These are phyloP conservation scores for Petasospora fabianii DNA, from an alignment of 1,139 yeast genomes.

Conservation along the genomic window DNA sequence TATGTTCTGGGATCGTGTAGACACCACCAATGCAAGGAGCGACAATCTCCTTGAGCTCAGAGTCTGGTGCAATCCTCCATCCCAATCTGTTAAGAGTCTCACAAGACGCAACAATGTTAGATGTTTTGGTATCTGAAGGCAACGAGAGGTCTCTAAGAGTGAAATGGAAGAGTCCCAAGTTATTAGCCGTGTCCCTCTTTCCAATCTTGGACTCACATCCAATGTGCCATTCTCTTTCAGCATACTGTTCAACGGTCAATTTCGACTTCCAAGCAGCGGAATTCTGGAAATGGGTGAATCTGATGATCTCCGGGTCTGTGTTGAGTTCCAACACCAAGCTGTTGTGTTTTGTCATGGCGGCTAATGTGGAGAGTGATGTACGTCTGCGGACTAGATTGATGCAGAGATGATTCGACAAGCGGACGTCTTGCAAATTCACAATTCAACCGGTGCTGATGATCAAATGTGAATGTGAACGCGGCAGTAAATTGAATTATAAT, in stretches of 20 bases:
- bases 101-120: conserved; percentile 41
- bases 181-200: conserved; percentile 21
- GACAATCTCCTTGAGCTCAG: conserved; percentile 32
- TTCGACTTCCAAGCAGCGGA: conserved; percentile 51
- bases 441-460: no score
- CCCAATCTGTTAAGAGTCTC: conserved; percentile 45
- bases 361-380: no score
- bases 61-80: conserved; percentile 28
- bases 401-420: no score
- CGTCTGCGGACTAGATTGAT: no score
- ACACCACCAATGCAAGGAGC: conserved; percentile 64
- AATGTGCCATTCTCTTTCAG: conserved; percentile 45
- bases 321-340: conserved; percentile 16
- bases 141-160: conserved; percentile 31
- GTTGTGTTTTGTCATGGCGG: conserved; percentile 10
- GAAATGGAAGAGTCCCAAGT: conserved; percentile 34
- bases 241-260: conserved; percentile 45
- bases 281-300: conserved; percentile 47
- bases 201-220: conserved; percentile 29
- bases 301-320: conserved; percentile 40
- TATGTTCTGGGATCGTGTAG: conserved; percentile 50
- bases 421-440: no score
- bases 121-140: conserved; percentile 23
- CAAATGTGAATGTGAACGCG: no score
- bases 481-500: no score